Conservation (phyloP, 1,139 yeast genomes). For the Protomyces macrosporus region DNA sequence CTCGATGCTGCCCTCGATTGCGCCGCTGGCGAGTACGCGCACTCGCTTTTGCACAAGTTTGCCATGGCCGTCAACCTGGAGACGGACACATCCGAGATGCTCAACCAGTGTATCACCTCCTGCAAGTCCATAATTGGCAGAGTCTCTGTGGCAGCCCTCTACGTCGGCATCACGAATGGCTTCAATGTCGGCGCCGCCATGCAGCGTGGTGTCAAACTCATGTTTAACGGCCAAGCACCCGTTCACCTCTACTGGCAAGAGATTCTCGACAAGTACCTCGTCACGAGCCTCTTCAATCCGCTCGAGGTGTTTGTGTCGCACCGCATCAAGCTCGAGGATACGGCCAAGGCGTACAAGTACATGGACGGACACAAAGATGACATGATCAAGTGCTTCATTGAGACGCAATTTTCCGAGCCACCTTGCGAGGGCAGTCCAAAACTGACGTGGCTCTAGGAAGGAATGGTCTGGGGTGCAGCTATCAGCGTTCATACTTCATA, state of each 20-base stretch:
- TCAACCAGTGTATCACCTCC: constrained; percentile 26
- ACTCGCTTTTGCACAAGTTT: constrained; percentile 22
- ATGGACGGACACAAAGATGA: constrained; percentile 26
- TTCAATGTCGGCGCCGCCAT: constrained; percentile 29
- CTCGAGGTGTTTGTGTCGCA: constrained; percentile 26
- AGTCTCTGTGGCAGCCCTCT: constrained; percentile 1
- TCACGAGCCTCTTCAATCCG: constrained; percentile 23
- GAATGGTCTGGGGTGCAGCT: not conserved
- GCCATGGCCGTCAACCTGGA: constrained; percentile 27
- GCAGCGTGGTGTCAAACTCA: constrained; percentile 27
- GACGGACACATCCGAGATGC: constrained; percentile 28
- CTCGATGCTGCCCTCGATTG: constrained; percentile 27
- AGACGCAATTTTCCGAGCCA: constrained; percentile 21
- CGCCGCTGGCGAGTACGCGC: constrained; percentile 27
- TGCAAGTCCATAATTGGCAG: constrained; percentile 23
- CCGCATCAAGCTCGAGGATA: constrained; percentile 26
- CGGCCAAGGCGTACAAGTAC: constrained; percentile 19
- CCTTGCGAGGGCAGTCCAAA: constrained; percentile 22
- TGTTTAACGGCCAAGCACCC: constrained; percentile 29
- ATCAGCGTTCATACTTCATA: not conserved
- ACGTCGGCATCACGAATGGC: constrained; percentile 27
- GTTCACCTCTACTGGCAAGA: constrained; percentile 29
- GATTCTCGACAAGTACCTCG: constrained; percentile 19
- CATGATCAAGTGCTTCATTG: constrained; percentile 24
- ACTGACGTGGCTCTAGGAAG: not conserved